Base-by-base conservation (phyloP, 1,284 basidiomycete genomes). In the Bondarzewia mesenterica region DNA sequence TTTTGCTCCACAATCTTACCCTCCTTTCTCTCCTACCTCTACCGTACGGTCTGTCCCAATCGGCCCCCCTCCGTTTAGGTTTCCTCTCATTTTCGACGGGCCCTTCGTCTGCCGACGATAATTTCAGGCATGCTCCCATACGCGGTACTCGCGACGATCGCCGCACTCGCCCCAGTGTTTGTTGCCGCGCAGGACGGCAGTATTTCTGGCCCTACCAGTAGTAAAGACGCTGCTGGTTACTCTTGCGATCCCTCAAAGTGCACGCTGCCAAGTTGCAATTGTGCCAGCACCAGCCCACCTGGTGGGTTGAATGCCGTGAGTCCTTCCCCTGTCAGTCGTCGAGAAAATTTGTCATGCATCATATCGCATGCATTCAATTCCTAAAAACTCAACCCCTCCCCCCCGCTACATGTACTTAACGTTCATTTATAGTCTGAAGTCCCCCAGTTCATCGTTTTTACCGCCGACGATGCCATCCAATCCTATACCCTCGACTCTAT, bases 381-480 rank as follows among this genome's bases (percentile, higher is more conserved):
- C n/a, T n/a, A n/a, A n/a, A n/a, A n/a, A n/a, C n/a, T n/a, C n/a
- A n/a, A n/a, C n/a, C n/a, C n/a, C 32, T 35, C n/a, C 32, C n/a
- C 32, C 32, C n/a, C 32, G 10, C 32, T n/a, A 35, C n/a, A 8
- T 35, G 32, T 8, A 35, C 39, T 20, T 20, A 18, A 40, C 7
- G 38, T 21, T 8, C 38, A 20, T 12, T 40, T 42, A 21, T 53
- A 84, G 82, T 68, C 67, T 10, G 75, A 87, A 10, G 77, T 80
- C 1, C 86, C 86, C 2, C 74, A 77, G 63, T 89, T 89, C 60
- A 65, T 89, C 59, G 75, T 85, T 44, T 84, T 80, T 68, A 79
- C 81, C 35, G 82, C 83, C 36, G 81, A 84, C 58, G 82, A 85
- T 63, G 86, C 87, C 32, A 61, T 89, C 35, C 85, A 89, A 61